These are phyloP conservation scores for Plectosphaerella plurivora DNA, from an alignment of 2,329 filamentous ascomycete genomes.

Conservation along the genomic window DNA sequence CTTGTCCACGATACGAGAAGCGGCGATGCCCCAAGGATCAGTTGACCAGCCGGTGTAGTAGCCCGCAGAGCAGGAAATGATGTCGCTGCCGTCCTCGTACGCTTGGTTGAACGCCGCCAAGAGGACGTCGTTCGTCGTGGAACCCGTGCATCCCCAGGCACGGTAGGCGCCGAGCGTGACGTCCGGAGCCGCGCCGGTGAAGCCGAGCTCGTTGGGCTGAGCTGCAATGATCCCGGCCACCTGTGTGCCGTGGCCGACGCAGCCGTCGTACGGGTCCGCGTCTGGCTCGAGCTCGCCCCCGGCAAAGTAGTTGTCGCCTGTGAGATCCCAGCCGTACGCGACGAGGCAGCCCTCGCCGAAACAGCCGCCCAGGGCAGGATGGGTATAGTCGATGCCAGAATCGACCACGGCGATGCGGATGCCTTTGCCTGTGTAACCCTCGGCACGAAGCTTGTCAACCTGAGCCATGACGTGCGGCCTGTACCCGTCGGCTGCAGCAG, in stretches of 20 bases:
- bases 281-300: conserved; percentile 31
- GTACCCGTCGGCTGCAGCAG: conserved; percentile 6
- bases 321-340: conserved; percentile 40
- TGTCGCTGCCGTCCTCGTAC: conserved; percentile 31
- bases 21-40: conserved; percentile 17
- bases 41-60: conserved; percentile 19
- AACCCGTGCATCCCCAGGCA: conserved; percentile 28
- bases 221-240: conserved; percentile 42
- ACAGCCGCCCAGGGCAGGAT: conserved; percentile 46
- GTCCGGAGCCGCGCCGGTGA: conserved; percentile 35
- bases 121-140: conserved; percentile 31
- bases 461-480: conserved; percentile 25
- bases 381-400: conserved; percentile 40
- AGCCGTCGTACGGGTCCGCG: conserved; percentile 32
- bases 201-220: conserved; percentile 28
- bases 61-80: conserved; percentile 24
- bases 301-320: conserved; percentile 32
- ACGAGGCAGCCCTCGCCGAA: conserved; percentile 47
- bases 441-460: conserved; percentile 32
- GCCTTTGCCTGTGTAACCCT: conserved; percentile 39
- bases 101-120: conserved; percentile 36
- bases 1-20: conserved; percentile 20
- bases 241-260: conserved; percentile 38
- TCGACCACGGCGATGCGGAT: conserved; percentile 37
- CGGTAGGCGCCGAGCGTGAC: conserved; percentile 35